These are phyloP conservation scores for Coemansia sp. DNA, from an alignment of 371 early-diverging fungal genomes.

Conservation along the genomic window DNA sequence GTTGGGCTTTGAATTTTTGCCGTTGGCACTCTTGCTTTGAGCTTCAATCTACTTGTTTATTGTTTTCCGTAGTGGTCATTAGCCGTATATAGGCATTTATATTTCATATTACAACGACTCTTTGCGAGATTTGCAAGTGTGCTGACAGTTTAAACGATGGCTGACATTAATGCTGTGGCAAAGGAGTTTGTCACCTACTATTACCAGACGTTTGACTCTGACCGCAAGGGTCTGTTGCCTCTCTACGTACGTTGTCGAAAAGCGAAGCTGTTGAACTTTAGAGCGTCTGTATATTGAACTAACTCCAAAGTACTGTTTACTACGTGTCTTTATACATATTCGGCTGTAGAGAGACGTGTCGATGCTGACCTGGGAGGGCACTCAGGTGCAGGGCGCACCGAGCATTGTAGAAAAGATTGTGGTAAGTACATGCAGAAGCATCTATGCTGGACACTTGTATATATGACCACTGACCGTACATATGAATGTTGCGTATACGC, in stretches of 20 bases:
- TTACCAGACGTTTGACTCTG: slow-evolving; percentile 78
- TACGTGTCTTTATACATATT: background rate
- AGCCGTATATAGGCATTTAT: background rate
- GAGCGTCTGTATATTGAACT: background rate
- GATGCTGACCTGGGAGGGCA: slow-evolving; percentile 86
- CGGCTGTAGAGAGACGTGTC: slow-evolving; percentile 68
- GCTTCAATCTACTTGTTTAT: background rate
- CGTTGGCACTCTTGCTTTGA: background rate
- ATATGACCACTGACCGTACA: background rate
- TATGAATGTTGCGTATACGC: background rate
- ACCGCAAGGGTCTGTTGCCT: slow-evolving; percentile 61
- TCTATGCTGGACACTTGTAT: background rate
- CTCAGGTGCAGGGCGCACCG: slow-evolving; percentile 59
- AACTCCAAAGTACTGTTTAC: background rate
- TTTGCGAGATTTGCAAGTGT: slow-evolving; percentile 2
- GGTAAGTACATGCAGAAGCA: slow-evolving; percentile 57
- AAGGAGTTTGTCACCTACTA: slow-evolving; percentile 77
- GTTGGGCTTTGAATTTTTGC: background rate
- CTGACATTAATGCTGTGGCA: slow-evolving; percentile 57
- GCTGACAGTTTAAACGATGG: slow-evolving; percentile 14
- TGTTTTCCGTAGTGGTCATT: background rate
- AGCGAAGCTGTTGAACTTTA: background rate
- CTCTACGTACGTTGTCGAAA: slow-evolving; percentile 74
- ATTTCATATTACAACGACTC: background rate
- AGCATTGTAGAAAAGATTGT: slow-evolving; percentile 75